phyloP scores from a whole-genome alignment of 2,329 filamentous ascomycete genomes.

The Ceratocystis eucalypticola region DNA sequence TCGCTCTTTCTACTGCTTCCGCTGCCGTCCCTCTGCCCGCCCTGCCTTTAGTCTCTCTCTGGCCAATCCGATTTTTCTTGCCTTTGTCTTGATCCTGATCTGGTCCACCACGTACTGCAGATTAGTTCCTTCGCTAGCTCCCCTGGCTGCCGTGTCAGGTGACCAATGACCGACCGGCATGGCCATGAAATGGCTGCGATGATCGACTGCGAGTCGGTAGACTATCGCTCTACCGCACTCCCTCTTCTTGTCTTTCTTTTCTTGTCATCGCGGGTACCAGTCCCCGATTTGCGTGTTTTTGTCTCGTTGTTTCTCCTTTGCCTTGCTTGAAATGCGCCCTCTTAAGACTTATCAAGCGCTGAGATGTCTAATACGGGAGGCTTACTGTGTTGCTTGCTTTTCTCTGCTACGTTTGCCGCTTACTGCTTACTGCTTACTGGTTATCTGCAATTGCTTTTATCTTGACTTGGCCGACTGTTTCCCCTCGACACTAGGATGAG shows the following conservation, averaged over 20 bases:
- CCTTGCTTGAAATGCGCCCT: neutral
- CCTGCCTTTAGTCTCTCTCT: neutral
- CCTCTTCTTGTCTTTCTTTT: neutral
- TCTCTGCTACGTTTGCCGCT: neutral
- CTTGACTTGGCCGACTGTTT: too few species aligned
- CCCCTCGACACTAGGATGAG: too few species aligned
- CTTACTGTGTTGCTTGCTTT: neutral
- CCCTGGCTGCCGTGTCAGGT: neutral
- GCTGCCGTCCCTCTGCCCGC: constrained; percentile 15
- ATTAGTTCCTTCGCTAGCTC: constrained; percentile 4
- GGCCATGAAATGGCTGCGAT: neutral
- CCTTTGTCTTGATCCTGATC: constrained; percentile 15
- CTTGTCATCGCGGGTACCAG: neutral
- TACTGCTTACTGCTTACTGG: neutral
- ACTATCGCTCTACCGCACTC: neutral
- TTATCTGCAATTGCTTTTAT: neutral
- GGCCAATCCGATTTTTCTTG: constrained; percentile 1
- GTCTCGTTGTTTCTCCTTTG: neutral
- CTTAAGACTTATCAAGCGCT: neutral
- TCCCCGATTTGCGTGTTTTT: neutral
- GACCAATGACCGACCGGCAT: neutral
- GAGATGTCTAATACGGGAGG: neutral
- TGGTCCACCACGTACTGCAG: constrained; percentile 15
- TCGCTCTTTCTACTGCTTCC: constrained; percentile 15
- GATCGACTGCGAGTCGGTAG: too few species aligned